Conservation (phyloP, 495 filamentous ascomycete species). For the Penicillium cataractarum region DNA sequence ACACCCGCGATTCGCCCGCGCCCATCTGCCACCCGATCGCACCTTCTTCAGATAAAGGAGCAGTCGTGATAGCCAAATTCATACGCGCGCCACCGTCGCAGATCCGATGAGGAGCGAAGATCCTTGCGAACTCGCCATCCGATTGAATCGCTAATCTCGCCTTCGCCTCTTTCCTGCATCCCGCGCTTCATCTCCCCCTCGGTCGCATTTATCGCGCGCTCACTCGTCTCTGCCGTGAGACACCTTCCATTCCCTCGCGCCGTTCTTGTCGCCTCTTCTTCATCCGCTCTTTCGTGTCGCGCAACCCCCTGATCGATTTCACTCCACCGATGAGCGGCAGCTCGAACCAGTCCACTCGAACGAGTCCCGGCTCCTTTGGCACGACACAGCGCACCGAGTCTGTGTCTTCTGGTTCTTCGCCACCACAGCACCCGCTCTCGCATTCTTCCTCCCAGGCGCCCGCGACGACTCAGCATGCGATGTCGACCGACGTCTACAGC, state of each 20-base stretch:
- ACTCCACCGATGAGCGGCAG: conserved; percentile 51
- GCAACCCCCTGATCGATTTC: conserved; percentile 24
- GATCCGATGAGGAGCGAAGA: conserved; percentile 30
- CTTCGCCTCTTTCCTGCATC: conserved; percentile 19
- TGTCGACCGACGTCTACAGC: conserved; percentile 56
- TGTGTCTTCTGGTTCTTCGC: conserved; percentile 52
- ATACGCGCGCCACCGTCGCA: conserved; percentile 30
- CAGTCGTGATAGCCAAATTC: conserved; percentile 2
- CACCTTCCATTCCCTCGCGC: conserved; percentile 14
- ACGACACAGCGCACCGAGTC: conserved; percentile 51
- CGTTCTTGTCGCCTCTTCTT: conserved; percentile 15
- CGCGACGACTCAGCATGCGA: conserved; percentile 54
- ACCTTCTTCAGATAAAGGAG: background rate
- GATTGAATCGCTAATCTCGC: conserved; percentile 28
- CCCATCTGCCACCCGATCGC: conserved; percentile 7
- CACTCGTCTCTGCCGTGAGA: conserved; percentile 20
- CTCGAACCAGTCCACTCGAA: conserved; percentile 53
- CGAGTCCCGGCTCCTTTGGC: conserved; percentile 52
- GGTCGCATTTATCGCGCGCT: conserved; percentile 27
- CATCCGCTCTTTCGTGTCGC: conserved; percentile 27
- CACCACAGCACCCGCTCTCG: conserved; percentile 32
- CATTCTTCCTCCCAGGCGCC: conserved; percentile 43
- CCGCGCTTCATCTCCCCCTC: conserved; percentile 18
- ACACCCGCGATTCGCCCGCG: conserved; percentile 10
- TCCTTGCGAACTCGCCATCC: conserved; percentile 16